phyloP scores from a whole-genome alignment of 768 basidiomycete genomes.

The Termitomyces sp. region DNA sequence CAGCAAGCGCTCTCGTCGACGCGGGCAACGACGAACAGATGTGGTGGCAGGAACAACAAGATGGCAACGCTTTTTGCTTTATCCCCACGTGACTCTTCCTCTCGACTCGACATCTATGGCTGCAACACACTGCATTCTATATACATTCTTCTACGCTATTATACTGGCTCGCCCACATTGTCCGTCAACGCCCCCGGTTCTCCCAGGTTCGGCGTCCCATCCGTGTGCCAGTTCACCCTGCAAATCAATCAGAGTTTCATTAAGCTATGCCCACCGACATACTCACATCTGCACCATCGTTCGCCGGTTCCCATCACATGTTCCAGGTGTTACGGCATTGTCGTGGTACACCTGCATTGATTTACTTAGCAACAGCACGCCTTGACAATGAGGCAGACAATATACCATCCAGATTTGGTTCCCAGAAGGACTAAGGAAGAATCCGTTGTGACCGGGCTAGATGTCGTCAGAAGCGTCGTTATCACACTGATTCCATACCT shows the following conservation, averaged over 20 bases:
- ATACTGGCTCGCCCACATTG: too few relatives aligned
- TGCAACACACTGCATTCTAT: too few relatives aligned
- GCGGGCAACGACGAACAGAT: constrained; percentile 6
- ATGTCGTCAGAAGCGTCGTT: not conserved
- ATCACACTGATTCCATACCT: constrained; percentile 8
- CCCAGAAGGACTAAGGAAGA: constrained; percentile 30
- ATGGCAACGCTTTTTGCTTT: not conserved
- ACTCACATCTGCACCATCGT: constrained; percentile 26
- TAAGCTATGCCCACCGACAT: too few relatives aligned
- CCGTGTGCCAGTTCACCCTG: constrained; percentile 25
- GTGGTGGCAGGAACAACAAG: not conserved
- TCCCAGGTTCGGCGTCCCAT: constrained; percentile 24
- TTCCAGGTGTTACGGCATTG: constrained; percentile 22
- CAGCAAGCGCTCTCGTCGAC: not conserved
- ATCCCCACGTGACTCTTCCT: not conserved
- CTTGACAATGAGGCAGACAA: too few relatives aligned
- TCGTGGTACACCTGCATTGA: constrained; percentile 22
- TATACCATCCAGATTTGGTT: constrained; percentile 25
- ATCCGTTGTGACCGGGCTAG: constrained; percentile 36
- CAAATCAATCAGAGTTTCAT: constrained; percentile 5
- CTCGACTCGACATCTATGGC: constrained; percentile 14
- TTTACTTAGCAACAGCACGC: not conserved
- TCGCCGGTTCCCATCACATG: constrained; percentile 25
- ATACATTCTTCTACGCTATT: too few relatives aligned
- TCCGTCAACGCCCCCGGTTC: constrained; percentile 12